Evolutionary conservation across 768 basidiomycete genomes (phyloP).

Genomic region (Lactarius akahatsu): DNA sequence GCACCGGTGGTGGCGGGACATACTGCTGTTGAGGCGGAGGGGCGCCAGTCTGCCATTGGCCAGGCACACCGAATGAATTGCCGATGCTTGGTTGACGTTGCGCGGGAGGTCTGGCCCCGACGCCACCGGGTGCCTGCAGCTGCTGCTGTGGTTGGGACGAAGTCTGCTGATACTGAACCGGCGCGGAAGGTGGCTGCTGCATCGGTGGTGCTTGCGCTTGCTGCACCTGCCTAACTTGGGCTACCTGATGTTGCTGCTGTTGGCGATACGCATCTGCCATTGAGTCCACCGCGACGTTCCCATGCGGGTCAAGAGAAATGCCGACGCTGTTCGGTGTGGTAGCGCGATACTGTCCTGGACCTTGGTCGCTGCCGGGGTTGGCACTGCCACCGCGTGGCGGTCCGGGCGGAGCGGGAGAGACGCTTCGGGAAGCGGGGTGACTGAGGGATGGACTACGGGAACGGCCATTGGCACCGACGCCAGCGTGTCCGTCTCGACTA

Average conservation of each 20-base stretch:
- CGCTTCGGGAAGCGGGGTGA: conserved; percentile 44
- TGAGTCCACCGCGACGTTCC: conserved; percentile 76
- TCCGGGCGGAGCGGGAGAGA: conserved; percentile 47
- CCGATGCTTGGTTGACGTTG: conserved; percentile 25
- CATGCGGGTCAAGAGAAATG: conserved; percentile 76
- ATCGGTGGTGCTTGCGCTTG: conserved; percentile 33
- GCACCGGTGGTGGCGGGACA: conserved; percentile 19
- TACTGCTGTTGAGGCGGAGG: conserved; percentile 26
- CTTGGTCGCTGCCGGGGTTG: conserved; percentile 20
- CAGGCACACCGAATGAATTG: conserved; percentile 13
- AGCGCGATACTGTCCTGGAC: conserved; percentile 44
- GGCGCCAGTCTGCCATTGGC: conserved; percentile 12
- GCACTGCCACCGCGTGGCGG: conserved; percentile 24
- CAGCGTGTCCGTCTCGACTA: conserved; percentile 69
- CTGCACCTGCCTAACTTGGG: conserved; percentile 23
- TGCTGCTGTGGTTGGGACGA: conserved; percentile 35
- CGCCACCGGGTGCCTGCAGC: conserved; percentile 26
- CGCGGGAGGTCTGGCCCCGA: not conserved
- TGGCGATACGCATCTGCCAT: conserved; percentile 55
- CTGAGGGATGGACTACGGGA: conserved; percentile 58
- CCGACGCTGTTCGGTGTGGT: conserved; percentile 79
- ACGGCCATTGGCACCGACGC: conserved; percentile 74
- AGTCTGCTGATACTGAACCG: conserved; percentile 41
- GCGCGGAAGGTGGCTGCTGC: conserved; percentile 39
- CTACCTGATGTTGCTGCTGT: conserved; percentile 34